These are phyloP conservation scores for Sutorius eximius DNA, from an alignment of 1,284 basidiomycete species.

Conservation along the genomic window DNA sequence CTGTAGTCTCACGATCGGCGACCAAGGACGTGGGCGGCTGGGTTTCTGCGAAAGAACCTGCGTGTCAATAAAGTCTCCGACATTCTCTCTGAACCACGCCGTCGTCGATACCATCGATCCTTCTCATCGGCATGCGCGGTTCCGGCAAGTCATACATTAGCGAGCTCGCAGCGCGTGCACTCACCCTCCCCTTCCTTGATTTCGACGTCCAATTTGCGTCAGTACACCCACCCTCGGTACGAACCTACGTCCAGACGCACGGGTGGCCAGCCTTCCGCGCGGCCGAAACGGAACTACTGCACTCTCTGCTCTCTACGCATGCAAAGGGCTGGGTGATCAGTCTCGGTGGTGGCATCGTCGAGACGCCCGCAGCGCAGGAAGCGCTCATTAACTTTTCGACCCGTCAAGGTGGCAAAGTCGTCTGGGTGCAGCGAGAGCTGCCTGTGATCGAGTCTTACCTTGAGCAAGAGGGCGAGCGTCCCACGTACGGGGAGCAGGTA, in stretches of 20 bases:
- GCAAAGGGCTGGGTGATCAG: conserved; percentile 75
- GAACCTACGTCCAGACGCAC: conserved; percentile 74
- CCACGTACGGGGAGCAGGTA: conserved; percentile 87
- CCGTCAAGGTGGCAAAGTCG: conserved; percentile 53
- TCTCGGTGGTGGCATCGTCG: conserved; percentile 96
- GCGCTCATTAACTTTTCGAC: conserved; percentile 69
- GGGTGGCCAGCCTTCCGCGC: conserved; percentile 80
- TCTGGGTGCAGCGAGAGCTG: conserved; percentile 71
- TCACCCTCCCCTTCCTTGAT: conserved; percentile 83
- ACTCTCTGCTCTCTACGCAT: conserved; percentile 59
- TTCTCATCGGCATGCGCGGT: conserved; percentile 96
- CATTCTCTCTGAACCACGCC: conserved; percentile 11
- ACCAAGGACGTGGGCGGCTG: too few relatives aligned
- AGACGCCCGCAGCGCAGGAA: conserved; percentile 74
- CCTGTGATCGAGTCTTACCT: conserved; percentile 80
- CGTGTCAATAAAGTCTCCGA: too few relatives aligned
- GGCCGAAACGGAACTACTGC: conserved; percentile 58
- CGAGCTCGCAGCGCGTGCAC: conserved; percentile 68
- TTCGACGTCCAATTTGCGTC: conserved; percentile 83
- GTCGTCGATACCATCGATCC: conserved; percentile 43
- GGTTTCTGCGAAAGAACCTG: too few relatives aligned
- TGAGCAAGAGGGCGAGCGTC: conserved; percentile 70
- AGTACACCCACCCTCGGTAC: conserved; percentile 63
- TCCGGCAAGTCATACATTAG: conserved; percentile 95
- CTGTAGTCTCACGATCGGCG: too few relatives aligned